phyloP scores from a whole-genome alignment of 805 yeast genomes.

The Diddensiella caesifluorescens region DNA sequence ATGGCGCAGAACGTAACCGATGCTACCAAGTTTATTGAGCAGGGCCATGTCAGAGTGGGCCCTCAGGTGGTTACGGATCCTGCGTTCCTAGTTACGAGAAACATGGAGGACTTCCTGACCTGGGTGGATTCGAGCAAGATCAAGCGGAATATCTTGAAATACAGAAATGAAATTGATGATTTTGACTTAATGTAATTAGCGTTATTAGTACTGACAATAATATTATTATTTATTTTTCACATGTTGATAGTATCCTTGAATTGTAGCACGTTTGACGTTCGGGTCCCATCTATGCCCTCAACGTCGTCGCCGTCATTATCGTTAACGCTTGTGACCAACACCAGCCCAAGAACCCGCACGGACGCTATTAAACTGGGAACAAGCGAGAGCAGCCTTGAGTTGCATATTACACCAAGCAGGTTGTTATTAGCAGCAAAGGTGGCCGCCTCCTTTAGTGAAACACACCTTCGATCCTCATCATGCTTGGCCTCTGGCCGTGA shows the following conservation, averaged over 20 bases:
- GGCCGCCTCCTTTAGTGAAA: slow-evolving; percentile 74
- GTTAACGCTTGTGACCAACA: slow-evolving; percentile 56
- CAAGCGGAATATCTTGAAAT: slow-evolving; percentile 79
- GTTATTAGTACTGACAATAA: not conserved
- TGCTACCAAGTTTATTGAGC: slow-evolving; percentile 88
- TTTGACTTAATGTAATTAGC: slow-evolving; percentile 44
- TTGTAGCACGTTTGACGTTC: slow-evolving; percentile 57
- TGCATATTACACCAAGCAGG: slow-evolving; percentile 75
- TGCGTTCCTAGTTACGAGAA: slow-evolving; percentile 87
- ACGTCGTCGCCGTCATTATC: slow-evolving; percentile 15
- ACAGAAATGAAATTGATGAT: slow-evolving; percentile 65
- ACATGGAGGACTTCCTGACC: slow-evolving; percentile 92
- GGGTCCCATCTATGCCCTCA: slow-evolving; percentile 57
- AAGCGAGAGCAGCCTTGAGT: slow-evolving; percentile 60
- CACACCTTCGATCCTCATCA: slow-evolving; percentile 36
- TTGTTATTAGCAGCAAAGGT: slow-evolving; percentile 77
- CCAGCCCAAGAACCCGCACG: slow-evolving; percentile 73
- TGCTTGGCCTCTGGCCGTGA: slow-evolving; percentile 17
- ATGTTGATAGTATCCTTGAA: slow-evolving; percentile 58
- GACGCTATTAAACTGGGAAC: slow-evolving; percentile 73
- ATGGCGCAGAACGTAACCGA: slow-evolving; percentile 89
- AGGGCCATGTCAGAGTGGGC: slow-evolving; percentile 97
- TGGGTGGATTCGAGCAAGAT: slow-evolving; percentile 98
- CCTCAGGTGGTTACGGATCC: slow-evolving; percentile 95
- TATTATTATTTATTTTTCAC: slow-evolving; percentile 22